Percentiles rank a stretch among this genome's conserved stretches.
phyloP scores from a whole-genome alignment of 768 basidiomycete species.

The Cantharellus anzutake region DNA sequence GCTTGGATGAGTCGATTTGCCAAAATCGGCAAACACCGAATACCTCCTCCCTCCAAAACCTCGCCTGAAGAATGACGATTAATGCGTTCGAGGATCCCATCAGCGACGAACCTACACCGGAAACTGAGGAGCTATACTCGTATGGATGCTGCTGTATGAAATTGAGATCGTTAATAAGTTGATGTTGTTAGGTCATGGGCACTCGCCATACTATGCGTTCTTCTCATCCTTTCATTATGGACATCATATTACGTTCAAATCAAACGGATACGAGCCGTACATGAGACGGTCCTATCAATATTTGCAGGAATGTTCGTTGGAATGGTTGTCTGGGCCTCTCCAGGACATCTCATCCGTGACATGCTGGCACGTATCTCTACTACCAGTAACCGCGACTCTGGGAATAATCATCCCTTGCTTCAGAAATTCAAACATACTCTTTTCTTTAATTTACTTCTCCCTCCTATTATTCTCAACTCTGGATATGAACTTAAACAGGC shows the following conservation, averaged over 20 bases:
- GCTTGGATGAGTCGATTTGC: no score
- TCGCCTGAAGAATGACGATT: neutral
- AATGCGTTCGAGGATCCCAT: neutral
- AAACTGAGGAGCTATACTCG: constrained; percentile 10
- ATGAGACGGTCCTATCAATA: constrained; percentile 91
- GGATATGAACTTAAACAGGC: constrained; percentile 97
- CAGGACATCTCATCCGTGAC: constrained; percentile 85
- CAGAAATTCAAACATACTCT: constrained; percentile 93
- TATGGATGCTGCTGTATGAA: neutral
- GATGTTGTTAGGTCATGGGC: constrained; percentile 42
- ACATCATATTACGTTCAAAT: constrained; percentile 98
- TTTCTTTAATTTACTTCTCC: constrained; percentile 95
- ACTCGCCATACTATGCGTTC: constrained; percentile 78
- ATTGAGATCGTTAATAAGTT: neutral
- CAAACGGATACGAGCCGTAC: constrained; percentile 83
- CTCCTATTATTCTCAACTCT: constrained; percentile 94
- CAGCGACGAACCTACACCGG: constrained; percentile 1
- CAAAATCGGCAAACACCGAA: no score
- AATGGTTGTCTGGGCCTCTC: constrained; percentile 70
- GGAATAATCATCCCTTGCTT: constrained; percentile 3
- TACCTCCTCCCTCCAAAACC: no score
- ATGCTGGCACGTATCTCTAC: constrained; percentile 63
- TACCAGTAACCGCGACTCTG: neutral
- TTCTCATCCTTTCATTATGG: constrained; percentile 86
- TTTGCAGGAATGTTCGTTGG: constrained; percentile 95